Base-by-base conservation (phyloP, 2,329 filamentous ascomycete genomes). In the Diaporthe aspalathi region DNA sequence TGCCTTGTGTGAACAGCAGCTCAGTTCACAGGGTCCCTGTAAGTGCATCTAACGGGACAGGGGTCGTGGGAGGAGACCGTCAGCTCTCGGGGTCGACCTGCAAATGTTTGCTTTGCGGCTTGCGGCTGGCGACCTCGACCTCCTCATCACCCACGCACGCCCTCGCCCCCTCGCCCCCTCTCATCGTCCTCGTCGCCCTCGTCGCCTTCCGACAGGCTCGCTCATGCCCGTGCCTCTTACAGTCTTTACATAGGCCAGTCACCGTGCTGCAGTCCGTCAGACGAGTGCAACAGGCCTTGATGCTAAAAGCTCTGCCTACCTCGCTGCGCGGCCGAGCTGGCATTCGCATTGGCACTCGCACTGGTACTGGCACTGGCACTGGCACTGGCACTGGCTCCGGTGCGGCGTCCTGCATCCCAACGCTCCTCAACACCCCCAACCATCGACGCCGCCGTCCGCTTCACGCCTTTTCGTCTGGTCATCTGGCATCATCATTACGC, bases 261-360 rank as follows among this genome's bases (percentile, higher is more conserved):
- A 57, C 24, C 52, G 54, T n/a, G 57, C 60, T 43, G 20, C 24
- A 62, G 43, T 38, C 53, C 65, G 70, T 73, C 50, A 22, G 32
- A 65, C 56, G 27, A 69, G 60, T 57, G 69, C 69, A 62, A 67
- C 68, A 54, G 72, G 43, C 57, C 69, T 73, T 70, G 57, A 73
- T 73, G 72, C 72, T 62, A 70, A 73, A 50, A 38, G 71, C 54
- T 57, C 54, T 66, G 56, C 65, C 69, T 38, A 71, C 69, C 65
- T 73, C 65, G 66, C 71, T 73, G 57, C 65, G 72, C 72, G 71
- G 62, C 53, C 63, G 68, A 71, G 57, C 57, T 47, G 57, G 72
- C 66, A 67, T 54, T 60, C 35, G 54, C 67, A 38, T 38, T 22
- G 27, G 66, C 40, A 17, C 57, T 47, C 50, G 72, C 66, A 67